Evolutionary conservation across 2,329 filamentous ascomycete species (phyloP).

Genomic region (Talaromyces atroroseus): DNA sequence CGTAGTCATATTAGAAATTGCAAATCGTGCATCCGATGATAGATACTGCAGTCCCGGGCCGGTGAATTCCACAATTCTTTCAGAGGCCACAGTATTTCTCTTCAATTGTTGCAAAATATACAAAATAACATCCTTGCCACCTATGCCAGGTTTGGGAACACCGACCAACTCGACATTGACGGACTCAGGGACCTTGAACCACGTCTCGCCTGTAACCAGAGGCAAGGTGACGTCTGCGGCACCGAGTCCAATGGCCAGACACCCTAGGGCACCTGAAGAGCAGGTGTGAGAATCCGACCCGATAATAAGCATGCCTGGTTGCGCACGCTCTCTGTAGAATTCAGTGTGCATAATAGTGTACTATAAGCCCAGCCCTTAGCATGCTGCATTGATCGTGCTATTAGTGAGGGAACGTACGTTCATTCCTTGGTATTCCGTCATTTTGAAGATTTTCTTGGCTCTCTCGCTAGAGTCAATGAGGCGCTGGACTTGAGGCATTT

Average conservation of each 20-base stretch:
- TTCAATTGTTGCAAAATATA: slow-evolving; percentile 42
- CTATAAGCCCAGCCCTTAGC: slow-evolving; percentile 6
- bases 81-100: slow-evolving; percentile 42
- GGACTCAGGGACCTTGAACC: slow-evolving; percentile 44
- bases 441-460: slow-evolving; percentile 37
- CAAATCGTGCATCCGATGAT: slow-evolving; percentile 42
- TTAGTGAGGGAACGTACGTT: slow-evolving; percentile 21
- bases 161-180: slow-evolving; percentile 39
- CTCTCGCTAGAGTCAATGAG: slow-evolving; percentile 35
- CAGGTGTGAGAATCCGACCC: slow-evolving; percentile 47
- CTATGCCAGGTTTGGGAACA: slow-evolving; percentile 31
- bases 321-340: slow-evolving; percentile 40
- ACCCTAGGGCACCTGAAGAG: slow-evolving; percentile 38
- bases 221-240: slow-evolving; percentile 43
- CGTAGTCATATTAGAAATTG: slow-evolving; percentile 46
- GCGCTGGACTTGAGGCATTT: slow-evolving; percentile 29
- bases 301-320: slow-evolving; percentile 42
- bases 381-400: not conserved
- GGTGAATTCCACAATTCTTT: slow-evolving; percentile 43
- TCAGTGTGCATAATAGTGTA: slow-evolving; percentile 46
- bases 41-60: slow-evolving; percentile 38
- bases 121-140: slow-evolving; percentile 45
- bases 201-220: slow-evolving; percentile 44
- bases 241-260: slow-evolving; percentile 43
- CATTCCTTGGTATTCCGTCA: slow-evolving; percentile 41